A percentile compares a stretch with the other conserved stretches of the same genome.
These are phyloP conservation scores for Linaria vulgaris DNA, from an alignment of 257 asterid species.

Conservation along the genomic window DNA sequence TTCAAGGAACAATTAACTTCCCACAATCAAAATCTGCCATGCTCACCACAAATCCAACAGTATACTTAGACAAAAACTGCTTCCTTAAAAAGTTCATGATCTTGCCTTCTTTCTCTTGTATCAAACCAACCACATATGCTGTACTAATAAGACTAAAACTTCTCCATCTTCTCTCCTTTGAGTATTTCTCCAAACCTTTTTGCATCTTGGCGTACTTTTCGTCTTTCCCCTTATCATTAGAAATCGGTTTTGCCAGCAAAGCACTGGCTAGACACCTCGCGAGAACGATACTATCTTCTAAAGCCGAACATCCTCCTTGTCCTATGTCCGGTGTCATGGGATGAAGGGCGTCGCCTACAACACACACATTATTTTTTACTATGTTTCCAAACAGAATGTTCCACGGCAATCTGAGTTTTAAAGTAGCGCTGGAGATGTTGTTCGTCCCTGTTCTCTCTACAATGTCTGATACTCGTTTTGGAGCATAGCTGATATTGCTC, in stretches of 20 bases:
- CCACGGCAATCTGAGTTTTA: slow-evolving; percentile 66
- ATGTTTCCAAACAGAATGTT: slow-evolving; percentile 48
- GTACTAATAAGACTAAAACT: slow-evolving; percentile 54
- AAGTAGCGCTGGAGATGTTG: slow-evolving; percentile 42
- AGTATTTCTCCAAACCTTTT: slow-evolving; percentile 46
- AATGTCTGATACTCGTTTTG: slow-evolving; percentile 31
- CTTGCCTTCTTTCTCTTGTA: slow-evolving; percentile 55
- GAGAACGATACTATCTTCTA: slow-evolving; percentile 66
- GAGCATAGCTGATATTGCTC: slow-evolving; percentile 33
- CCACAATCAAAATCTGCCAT: slow-evolving; percentile 56
- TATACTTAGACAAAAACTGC: slow-evolving; percentile 35
- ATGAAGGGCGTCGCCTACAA: slow-evolving; percentile 76
- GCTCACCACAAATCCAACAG: slow-evolving; percentile 25
- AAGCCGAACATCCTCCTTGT: slow-evolving; percentile 78
- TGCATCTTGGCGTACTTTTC: slow-evolving; percentile 26
- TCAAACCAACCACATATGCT: slow-evolving; percentile 53
- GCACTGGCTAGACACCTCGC: slow-evolving; percentile 59
- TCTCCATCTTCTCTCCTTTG: slow-evolving; percentile 68
- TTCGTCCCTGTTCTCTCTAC: slow-evolving; percentile 50
- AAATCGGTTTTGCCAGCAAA: slow-evolving; percentile 4
- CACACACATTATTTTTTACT: slow-evolving; percentile 47
- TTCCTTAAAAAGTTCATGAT: slow-evolving; percentile 49
- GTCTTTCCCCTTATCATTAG: slow-evolving; percentile 10
- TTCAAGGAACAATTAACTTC: slow-evolving; percentile 28
- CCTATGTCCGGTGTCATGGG: slow-evolving; percentile 86